Evolutionary conservation across 2,329 filamentous ascomycete species (phyloP), one percentile per base, ranked within the genome.

Genomic region (Colletotrichum gigasporum): DNA sequence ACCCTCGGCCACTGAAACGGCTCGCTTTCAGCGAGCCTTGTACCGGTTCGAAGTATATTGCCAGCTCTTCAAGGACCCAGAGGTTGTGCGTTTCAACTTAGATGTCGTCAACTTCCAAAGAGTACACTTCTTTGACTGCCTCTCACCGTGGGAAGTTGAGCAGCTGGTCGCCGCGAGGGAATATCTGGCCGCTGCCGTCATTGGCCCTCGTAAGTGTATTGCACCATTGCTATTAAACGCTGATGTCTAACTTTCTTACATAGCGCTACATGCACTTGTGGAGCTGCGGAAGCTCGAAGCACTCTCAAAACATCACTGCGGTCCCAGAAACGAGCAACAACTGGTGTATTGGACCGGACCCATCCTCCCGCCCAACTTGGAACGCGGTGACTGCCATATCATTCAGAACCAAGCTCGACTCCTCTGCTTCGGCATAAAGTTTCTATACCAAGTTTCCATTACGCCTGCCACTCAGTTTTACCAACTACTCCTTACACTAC

Each of bases 101-200:
- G 62, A 65, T 14, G 35, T 45, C n/a, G 56, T 65, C 3, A 65
- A 62, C 26, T 65, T 65, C 16, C 62, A 65, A 7, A 39, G 50
- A 42, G 35, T 35, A 35, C 57, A 65, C 18, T 65, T 62, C 7
- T 65, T 65, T 30, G 57, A 65, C 11, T 50, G 22, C 7, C 35
- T 65, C 16, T 62, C 62, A 16, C 62, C 41, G 7, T 64, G 62
- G 62, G 62, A 65, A 18, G 55, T 62, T 24, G 62, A 65, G 22
- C 62, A 65, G 14, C 30, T 65, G 8, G 62, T 62, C 5, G 56
- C 56, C 0, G 50, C 18, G 18, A 50, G 56, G 2, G 62, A 65
- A 2, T 42, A 48, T 2, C 62, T 65, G 10, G 57, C 42, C n/a
- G 62, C 50, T 12, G 41, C 28, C n/a, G 28, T 65, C 42, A 42